Conservation (phyloP, 352 stramenopile species). For the Phytophthora ohioensis region DNA sequence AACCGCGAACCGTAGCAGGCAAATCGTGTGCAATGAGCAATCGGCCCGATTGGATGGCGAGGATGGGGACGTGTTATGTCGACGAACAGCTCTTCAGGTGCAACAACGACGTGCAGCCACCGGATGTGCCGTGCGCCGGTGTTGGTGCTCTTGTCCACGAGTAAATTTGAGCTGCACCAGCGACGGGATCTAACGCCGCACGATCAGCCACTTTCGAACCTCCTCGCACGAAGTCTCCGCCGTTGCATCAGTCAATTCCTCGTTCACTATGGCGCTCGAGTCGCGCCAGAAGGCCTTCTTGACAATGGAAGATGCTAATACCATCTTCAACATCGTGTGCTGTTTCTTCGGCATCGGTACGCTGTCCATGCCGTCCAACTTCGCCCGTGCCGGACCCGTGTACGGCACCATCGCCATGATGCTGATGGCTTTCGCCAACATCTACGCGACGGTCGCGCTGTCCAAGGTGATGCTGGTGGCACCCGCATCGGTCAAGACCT, state of each 20-base stretch:
- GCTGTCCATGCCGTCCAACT: slow-evolving; percentile 74
- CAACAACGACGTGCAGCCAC: slow-evolving; percentile 43
- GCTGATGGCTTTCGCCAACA: slow-evolving; percentile 74
- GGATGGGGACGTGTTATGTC: slow-evolving; percentile 33
- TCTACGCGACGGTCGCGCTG: slow-evolving; percentile 60
- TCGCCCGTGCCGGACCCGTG: slow-evolving; percentile 55
- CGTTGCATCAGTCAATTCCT: neutral
- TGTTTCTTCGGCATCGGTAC: slow-evolving; percentile 73
- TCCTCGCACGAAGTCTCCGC: slow-evolving; percentile 11
- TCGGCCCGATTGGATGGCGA: slow-evolving; percentile 25
- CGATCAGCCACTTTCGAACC: slow-evolving; percentile 36
- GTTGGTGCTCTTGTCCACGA: slow-evolving; percentile 40
- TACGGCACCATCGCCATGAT: slow-evolving; percentile 57
- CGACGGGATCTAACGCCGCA: slow-evolving; percentile 19
- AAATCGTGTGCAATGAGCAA: slow-evolving; percentile 14
- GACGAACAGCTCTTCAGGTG: slow-evolving; percentile 25
- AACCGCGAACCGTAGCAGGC: neutral
- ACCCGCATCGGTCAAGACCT: slow-evolving; percentile 51
- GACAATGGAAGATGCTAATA: slow-evolving; percentile 67
- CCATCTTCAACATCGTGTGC: slow-evolving; percentile 68
- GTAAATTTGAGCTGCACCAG: slow-evolving; percentile 33
- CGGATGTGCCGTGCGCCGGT: slow-evolving; percentile 24
- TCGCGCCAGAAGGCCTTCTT: slow-evolving; percentile 37
- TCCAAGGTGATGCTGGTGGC: slow-evolving; percentile 53
- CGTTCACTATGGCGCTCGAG: slow-evolving; percentile 20